Evolutionary conservation across 208 protist species (phyloP).

Genomic region (Wallacemonas sp.): DNA sequence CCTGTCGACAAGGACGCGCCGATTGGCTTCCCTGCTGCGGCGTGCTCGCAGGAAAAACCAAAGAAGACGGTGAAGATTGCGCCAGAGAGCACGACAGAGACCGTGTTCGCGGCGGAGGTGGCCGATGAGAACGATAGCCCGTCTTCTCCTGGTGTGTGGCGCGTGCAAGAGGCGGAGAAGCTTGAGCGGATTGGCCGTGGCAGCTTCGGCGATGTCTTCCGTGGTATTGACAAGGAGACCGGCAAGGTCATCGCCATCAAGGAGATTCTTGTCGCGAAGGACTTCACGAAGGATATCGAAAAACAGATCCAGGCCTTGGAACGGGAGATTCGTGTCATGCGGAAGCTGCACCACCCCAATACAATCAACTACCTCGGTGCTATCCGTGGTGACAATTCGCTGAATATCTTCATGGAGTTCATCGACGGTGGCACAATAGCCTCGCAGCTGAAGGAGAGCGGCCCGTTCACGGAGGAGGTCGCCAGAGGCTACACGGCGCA

Average conservation of each 20-base stretch:
- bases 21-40: background rate
- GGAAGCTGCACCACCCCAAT: conserved; percentile 88
- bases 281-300: conserved; percentile 80
- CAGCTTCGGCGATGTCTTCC: conserved; percentile 83
- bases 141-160: conserved; percentile 14
- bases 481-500: conserved; percentile 78
- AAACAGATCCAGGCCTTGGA: conserved; percentile 79
- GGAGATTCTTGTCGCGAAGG: conserved; percentile 78
- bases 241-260: conserved; percentile 81
- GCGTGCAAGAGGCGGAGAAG: conserved; percentile 36
- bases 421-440: conserved; percentile 86
- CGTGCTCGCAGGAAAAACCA: background rate
- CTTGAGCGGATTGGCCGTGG: conserved; percentile 76
- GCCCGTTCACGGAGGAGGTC: conserved; percentile 68
- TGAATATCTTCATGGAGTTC: conserved; percentile 94
- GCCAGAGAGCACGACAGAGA: conserved; percentile 2
- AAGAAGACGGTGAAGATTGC: conserved; percentile 16
- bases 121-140: conserved; percentile 3
- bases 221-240: conserved; percentile 75
- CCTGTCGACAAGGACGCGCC: conserved; percentile 4
- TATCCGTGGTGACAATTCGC: conserved; percentile 57
- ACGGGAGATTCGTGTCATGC: conserved; percentile 92
- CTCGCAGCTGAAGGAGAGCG: conserved; percentile 46
- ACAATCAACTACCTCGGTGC: conserved; percentile 90
- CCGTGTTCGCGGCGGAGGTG: background rate